Conservation (phyloP, 2,329 filamentous ascomycete genomes). For the Lachnellula suecica region DNA sequence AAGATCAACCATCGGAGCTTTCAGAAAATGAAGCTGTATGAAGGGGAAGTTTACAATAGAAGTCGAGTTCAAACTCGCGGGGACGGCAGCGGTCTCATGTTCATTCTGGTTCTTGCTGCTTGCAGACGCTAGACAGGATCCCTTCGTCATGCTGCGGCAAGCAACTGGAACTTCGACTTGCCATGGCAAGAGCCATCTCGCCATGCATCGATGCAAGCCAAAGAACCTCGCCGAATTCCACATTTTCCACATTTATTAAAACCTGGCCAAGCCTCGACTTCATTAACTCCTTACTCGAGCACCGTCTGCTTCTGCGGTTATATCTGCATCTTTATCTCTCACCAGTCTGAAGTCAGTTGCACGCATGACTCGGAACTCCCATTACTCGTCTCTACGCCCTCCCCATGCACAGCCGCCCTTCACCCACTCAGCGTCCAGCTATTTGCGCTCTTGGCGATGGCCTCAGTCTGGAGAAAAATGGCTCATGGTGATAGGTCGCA, state of each 20-base stretch:
- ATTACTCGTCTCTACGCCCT: not conserved
- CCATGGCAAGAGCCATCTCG: not conserved
- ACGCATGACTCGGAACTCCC: not conserved
- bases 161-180: no score
- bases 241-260: no score
- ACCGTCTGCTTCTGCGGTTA: not conserved
- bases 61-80: not conserved
- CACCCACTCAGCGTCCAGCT: not conserved
- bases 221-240: not conserved
- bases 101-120: not conserved
- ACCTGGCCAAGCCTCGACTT: not conserved
- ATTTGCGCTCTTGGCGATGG: no score
- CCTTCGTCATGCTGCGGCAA: not conserved
- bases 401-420: not conserved
- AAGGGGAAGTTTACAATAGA: not conserved
- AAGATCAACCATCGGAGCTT: constrained; percentile 26
- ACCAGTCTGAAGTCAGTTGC: not conserved
- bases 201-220: not conserved
- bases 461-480: not conserved
- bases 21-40: constrained; percentile 9
- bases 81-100: not conserved
- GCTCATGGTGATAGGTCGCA: constrained; percentile 1
- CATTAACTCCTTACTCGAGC: not conserved
- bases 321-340: not conserved
- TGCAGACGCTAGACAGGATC: not conserved